Evolutionary conservation across 225 moss, liverwort and hornwort species (phyloP).

Genomic region (Thuidium tamariscinum): DNA sequence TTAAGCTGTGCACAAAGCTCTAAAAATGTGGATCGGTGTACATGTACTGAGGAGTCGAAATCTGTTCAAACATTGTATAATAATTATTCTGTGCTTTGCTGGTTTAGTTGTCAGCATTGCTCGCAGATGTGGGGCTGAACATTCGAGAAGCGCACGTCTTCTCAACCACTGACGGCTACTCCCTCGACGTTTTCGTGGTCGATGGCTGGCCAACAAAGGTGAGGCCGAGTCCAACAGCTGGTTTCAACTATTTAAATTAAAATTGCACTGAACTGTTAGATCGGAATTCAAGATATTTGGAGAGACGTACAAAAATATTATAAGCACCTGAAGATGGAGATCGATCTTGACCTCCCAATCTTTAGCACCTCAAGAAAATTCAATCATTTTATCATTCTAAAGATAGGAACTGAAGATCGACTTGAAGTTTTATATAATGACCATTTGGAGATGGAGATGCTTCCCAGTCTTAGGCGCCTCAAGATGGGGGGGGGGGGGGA

Average conservation of each 20-base stretch:
- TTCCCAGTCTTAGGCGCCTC: background rate
- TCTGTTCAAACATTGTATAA: background rate
- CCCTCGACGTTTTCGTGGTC: conserved; percentile 86
- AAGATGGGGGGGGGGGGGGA: too few relatives aligned
- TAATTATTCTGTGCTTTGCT: background rate
- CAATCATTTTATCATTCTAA: background rate
- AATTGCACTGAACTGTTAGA: background rate
- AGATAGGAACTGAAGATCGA: background rate
- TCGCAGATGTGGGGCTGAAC: conserved; percentile 91
- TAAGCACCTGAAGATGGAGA: background rate
- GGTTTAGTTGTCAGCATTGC: conserved; percentile 78
- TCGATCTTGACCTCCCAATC: background rate
- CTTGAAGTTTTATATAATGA: background rate
- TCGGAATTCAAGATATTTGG: background rate
- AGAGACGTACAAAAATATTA: background rate
- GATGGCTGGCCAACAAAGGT: conserved; percentile 95
- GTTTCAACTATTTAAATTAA: background rate
- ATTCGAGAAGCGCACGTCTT: conserved; percentile 96
- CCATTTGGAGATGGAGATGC: background rate
- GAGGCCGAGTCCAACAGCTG: background rate
- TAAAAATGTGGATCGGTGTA: background rate
- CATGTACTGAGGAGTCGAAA: too few relatives aligned
- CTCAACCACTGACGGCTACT: conserved; percentile 81
- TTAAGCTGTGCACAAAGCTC: background rate
- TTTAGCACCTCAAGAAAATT: background rate